phyloP scores from a whole-genome alignment of 2,329 filamentous ascomycete genomes.

The Cercospora sp. region DNA sequence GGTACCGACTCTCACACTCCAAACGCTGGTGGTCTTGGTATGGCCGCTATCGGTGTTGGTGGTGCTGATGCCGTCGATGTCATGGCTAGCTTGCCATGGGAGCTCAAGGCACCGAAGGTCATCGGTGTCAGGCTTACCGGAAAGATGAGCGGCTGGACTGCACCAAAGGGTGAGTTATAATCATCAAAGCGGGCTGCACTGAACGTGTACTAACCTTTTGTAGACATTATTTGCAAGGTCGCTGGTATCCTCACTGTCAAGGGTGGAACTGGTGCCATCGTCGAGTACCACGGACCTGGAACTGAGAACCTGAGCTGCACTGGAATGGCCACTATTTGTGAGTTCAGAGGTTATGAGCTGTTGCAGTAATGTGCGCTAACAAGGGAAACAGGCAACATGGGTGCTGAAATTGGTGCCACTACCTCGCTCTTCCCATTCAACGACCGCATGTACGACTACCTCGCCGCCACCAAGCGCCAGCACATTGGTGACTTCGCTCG shows the following conservation, averaged over 20 bases:
- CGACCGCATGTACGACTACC: slow-evolving; percentile 96
- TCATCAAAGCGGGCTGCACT: neutral
- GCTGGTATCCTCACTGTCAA: slow-evolving; percentile 97
- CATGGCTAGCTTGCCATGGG: slow-evolving; percentile 96
- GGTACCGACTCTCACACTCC: slow-evolving; percentile 98
- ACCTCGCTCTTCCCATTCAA: slow-evolving; percentile 98
- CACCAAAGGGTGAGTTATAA: slow-evolving; percentile 76
- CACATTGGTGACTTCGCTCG: slow-evolving; percentile 89
- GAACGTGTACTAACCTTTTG: slow-evolving; percentile 15
- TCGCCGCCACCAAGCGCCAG: slow-evolving; percentile 83
- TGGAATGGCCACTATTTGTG: slow-evolving; percentile 81
- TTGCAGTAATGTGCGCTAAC: neutral
- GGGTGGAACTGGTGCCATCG: slow-evolving; percentile 75
- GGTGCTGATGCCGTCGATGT: slow-evolving; percentile 98
- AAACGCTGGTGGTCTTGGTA: slow-evolving; percentile 94
- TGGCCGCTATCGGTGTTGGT: slow-evolving; percentile 90
- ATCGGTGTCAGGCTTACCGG: slow-evolving; percentile 97
- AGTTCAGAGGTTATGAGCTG: slow-evolving; percentile 29
- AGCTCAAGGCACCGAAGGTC: slow-evolving; percentile 95
- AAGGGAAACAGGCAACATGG: slow-evolving; percentile 18
- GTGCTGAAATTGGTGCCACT: slow-evolving; percentile 76
- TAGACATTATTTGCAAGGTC: slow-evolving; percentile 95
- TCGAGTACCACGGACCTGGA: slow-evolving; percentile 60
- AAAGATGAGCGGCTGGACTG: slow-evolving; percentile 82
- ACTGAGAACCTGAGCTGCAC: slow-evolving; percentile 74